Conservation (phyloP, 352 stramenopile genomes). For the Globisporangium paroecandrum region DNA sequence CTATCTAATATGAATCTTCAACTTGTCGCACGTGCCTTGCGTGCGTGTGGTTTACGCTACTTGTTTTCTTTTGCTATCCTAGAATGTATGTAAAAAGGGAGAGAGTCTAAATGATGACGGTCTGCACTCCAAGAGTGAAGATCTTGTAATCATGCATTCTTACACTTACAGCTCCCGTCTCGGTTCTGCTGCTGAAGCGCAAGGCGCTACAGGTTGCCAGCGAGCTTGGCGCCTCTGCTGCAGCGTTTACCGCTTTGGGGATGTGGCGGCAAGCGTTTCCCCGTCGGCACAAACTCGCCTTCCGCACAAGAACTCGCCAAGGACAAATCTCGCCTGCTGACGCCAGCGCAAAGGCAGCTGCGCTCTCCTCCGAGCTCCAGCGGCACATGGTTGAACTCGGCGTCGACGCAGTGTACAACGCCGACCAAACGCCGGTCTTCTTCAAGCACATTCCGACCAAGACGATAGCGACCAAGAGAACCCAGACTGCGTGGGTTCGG, state of each 20-base stretch:
- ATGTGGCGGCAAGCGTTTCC: conserved; percentile 2
- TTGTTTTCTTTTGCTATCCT: too few relatives aligned
- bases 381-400: not conserved
- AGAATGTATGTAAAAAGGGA: too few relatives aligned
- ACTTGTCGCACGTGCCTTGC: too few relatives aligned
- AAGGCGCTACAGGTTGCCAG: conserved; percentile 3
- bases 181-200: not conserved
- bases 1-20: too few relatives aligned
- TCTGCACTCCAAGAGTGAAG: too few relatives aligned
- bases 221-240: not conserved
- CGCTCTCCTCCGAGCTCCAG: not conserved
- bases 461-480: not conserved
- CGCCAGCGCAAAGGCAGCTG: not conserved
- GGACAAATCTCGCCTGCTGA: not conserved
- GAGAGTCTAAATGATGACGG: too few relatives aligned
- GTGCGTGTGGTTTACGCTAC: too few relatives aligned
- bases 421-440: not conserved
- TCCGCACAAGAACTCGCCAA: not conserved
- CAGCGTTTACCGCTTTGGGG: conserved; percentile 8
- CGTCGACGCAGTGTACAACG: not conserved
- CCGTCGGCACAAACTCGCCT: not conserved
- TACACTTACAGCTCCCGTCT: not conserved
- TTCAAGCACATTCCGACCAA: conserved; percentile 1
- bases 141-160: too few relatives aligned
- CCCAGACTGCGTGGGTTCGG: not conserved